Evolutionary conservation across 345 rosid genomes (phyloP).

Genomic region (Aquilaria malaccensis): DNA sequence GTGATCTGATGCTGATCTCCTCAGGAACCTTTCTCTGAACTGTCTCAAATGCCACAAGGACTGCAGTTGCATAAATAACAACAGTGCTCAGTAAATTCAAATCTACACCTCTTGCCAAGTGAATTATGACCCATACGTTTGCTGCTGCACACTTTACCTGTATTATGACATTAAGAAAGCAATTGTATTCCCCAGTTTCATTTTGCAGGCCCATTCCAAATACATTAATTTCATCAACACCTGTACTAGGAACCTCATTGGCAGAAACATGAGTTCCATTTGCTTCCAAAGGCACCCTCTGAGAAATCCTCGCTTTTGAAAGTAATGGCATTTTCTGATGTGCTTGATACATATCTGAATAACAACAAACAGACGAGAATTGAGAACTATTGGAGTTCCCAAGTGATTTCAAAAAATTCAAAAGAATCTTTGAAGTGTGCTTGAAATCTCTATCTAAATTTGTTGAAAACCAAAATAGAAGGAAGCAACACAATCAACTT

Average conservation of each 20-base stretch:
- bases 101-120: neutral
- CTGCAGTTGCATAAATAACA: constrained; percentile 28
- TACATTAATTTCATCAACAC: constrained; percentile 30
- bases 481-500: too few species aligned
- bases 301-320: constrained; percentile 30
- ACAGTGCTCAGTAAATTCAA: constrained; percentile 9
- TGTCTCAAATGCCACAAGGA: constrained; percentile 89
- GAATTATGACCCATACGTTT: neutral
- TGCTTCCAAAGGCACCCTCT: constrained; percentile 23
- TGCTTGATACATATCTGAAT: constrained; percentile 61
- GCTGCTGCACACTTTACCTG: constrained; percentile 39
- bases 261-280: constrained; percentile 21
- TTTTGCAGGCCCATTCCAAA: constrained; percentile 88
- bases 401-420: neutral
- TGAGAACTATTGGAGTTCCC: constrained; percentile 3
- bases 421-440: neutral
- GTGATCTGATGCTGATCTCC: constrained; percentile 63
- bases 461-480: too few species aligned
- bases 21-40: constrained; percentile 76
- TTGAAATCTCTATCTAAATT: too few species aligned
- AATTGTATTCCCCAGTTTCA: constrained; percentile 94
- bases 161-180: constrained; percentile 95
- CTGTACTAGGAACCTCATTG: constrained; percentile 25
- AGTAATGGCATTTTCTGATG: constrained; percentile 28
- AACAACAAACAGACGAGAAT: constrained; percentile 19